phyloP scores from a whole-genome alignment of 257 asterid species.

The Solanum tacnaense region DNA sequence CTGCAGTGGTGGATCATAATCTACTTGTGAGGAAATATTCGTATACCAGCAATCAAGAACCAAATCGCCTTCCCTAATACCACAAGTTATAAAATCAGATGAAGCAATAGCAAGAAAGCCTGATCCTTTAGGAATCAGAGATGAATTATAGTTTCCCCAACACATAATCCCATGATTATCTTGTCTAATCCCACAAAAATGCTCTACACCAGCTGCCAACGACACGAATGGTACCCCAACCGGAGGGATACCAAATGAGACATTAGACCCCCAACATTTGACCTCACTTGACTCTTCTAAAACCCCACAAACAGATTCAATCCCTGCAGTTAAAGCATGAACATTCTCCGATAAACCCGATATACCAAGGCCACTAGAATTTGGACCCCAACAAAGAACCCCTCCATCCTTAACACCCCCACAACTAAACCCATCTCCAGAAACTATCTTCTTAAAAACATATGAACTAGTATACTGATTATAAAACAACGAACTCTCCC shows the following conservation, averaged over 20 bases:
- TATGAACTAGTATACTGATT: slow-evolving; percentile 26
- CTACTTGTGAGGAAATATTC: slow-evolving; percentile 16
- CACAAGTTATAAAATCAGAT: slow-evolving; percentile 61
- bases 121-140: slow-evolving; percentile 60
- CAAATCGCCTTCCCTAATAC: slow-evolving; percentile 73
- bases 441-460: slow-evolving; percentile 44
- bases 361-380: slow-evolving; percentile 31
- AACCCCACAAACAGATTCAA: slow-evolving; percentile 59
- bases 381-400: slow-evolving; percentile 74
- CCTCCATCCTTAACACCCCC: slow-evolving; percentile 54
- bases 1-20: slow-evolving; percentile 86
- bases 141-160: slow-evolving; percentile 75
- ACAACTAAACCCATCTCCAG: slow-evolving; percentile 84
- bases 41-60: slow-evolving; percentile 89
- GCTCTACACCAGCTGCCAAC: slow-evolving; percentile 55
- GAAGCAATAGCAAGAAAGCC: slow-evolving; percentile 86
- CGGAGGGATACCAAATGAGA: slow-evolving; percentile 30
- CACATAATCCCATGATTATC: slow-evolving; percentile 72
- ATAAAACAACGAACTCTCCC: slow-evolving; percentile 35
- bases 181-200: slow-evolving; percentile 84
- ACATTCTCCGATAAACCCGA: slow-evolving; percentile 23
- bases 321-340: slow-evolving; percentile 41
- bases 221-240: slow-evolving; percentile 47
- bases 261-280: slow-evolving; percentile 64
- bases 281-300: slow-evolving; percentile 40